These are phyloP conservation scores for Corymbia citriodora DNA, from an alignment of 441 rosid species.

Conservation along the genomic window DNA sequence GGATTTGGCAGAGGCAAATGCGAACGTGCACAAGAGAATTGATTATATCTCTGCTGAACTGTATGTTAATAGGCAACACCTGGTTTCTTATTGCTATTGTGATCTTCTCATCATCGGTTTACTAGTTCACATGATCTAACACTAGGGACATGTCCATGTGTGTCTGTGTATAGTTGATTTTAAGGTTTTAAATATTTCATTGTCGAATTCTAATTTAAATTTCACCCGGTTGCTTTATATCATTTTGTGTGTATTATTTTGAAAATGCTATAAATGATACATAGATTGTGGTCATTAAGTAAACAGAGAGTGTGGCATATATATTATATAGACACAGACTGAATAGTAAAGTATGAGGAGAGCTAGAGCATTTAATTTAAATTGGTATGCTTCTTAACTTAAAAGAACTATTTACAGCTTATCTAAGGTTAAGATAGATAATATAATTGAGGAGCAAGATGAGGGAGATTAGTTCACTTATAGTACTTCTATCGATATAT, in stretches of 20 bases:
- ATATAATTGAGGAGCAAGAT: background rate
- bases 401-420: background rate
- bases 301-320: background rate
- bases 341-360: background rate
- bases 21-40: slow-evolving; percentile 88
- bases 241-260: background rate
- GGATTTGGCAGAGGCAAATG: slow-evolving; percentile 94
- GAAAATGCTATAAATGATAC: background rate
- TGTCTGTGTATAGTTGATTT: slow-evolving; percentile 16
- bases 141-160: background rate
- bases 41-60: slow-evolving; percentile 90
- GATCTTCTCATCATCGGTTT: background rate
- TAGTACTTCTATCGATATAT: background rate
- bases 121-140: background rate
- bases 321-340: background rate
- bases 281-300: background rate
- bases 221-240: background rate
- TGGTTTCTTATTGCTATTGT: background rate
- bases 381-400: background rate
- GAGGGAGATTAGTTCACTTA: background rate
- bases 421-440: background rate
- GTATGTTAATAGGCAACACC: slow-evolving; percentile 31
- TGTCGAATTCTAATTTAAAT: background rate
- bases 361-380: background rate
- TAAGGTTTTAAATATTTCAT: background rate